Base-by-base conservation (phyloP, 179 eudicot genomes). In the Amaranthus tricolor region DNA sequence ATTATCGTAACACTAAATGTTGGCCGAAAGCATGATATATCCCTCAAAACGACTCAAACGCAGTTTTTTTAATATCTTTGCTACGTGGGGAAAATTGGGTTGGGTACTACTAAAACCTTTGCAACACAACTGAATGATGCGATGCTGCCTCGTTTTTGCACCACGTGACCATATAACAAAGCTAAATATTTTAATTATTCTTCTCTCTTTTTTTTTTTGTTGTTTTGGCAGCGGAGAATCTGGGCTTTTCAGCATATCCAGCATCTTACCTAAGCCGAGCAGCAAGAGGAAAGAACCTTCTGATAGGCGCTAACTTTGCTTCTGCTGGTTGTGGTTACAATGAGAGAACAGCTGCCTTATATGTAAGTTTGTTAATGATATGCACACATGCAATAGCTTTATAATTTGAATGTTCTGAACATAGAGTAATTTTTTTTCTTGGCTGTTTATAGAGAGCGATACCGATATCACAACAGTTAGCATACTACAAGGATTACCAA, bases 261-360 rank as follows among this genome's bases (percentile, higher is more conserved):
- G 20, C 72, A 16, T 4, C 72, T 24, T 69, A 69, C 61, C 72
- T 69, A 5, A 69, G 49, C 61, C 72, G n/a, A 69, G 72, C 48
- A 53, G 72, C 72, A 53, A 20, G 43, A 31, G 72, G 72, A 43
- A 69, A 69, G 49, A 24, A 53, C 72, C 17, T 69, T 24, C 72
- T 69, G 3, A 16, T 69, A 60, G 78, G 84, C n/a, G 84, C 79
- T 15, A 84, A 84, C 76, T 84, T 84, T 64, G 86, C 86, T 0
- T 84, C 86, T 19, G 86, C 79, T 79, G 86, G 86, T 64, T 81
- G 80, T 66, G 84, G 86, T 66, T 84, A 84, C 60, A 71, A 71
- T 19, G 84, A 81, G 19, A 78, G 82, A 61, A 84, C 86, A 31
- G 84, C 84, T 13, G 65, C 15, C 63, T 71, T 84, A 77, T 81